A percentile compares a stretch with the other conserved stretches of the same genome.
phyloP scores from a whole-genome alignment of 495 filamentous ascomycete genomes.

The Xylaria venustula region DNA sequence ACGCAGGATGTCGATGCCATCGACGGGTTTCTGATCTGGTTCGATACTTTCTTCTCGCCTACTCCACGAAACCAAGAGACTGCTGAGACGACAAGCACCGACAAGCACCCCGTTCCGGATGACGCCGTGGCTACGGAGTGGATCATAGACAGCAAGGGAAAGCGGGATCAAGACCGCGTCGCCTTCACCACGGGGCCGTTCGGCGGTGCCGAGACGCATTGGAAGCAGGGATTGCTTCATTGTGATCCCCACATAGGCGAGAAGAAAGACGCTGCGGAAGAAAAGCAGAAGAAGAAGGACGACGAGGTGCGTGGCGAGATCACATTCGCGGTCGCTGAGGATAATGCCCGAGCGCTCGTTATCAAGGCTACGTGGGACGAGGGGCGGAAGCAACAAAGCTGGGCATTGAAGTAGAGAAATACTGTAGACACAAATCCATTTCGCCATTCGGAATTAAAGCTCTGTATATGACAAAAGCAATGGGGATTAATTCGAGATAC shows the following conservation, averaged over 20 bases:
- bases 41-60: constrained; percentile 74
- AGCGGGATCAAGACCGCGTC: constrained; percentile 45
- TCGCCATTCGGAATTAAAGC: too few relatives aligned
- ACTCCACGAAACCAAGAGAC: background rate
- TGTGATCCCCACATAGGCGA: constrained; percentile 33
- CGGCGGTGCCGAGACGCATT: constrained; percentile 71
- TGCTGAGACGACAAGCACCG: constrained; percentile 10
- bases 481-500: too few relatives aligned
- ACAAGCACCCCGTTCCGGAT: constrained; percentile 13
- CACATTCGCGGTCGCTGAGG: constrained; percentile 45
- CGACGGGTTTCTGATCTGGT: constrained; percentile 78
- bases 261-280: constrained; percentile 14
- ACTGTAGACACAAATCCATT: too few relatives aligned
- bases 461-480: too few relatives aligned
- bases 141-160: constrained; percentile 5
- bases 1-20: constrained; percentile 55
- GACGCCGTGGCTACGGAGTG: constrained; percentile 8
- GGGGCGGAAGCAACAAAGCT: constrained; percentile 39
- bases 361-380: constrained; percentile 46
- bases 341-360: constrained; percentile 47
- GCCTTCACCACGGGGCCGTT: constrained; percentile 80
- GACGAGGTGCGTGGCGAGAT: constrained; percentile 44
- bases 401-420: constrained; percentile 35
- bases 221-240: constrained; percentile 73
- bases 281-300: constrained; percentile 23